A percentile compares a stretch with the other conserved stretches of the same genome.
Conservation (phyloP, 148 eudicot genomes). For the Silene latifolia region DNA sequence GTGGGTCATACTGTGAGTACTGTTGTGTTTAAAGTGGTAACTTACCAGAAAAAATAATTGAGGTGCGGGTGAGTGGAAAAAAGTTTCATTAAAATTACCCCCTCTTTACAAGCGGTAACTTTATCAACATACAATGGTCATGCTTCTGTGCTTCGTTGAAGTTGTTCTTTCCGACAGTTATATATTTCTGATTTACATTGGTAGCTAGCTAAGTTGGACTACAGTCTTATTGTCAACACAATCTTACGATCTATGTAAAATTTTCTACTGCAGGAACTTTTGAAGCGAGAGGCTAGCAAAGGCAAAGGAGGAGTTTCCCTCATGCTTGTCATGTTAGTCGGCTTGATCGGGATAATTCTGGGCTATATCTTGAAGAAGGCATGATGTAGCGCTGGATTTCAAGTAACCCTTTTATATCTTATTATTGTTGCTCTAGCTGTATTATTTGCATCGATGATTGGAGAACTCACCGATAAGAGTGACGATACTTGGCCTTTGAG, state of each 20-base stretch:
- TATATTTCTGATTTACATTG: background rate
- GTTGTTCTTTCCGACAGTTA: background rate
- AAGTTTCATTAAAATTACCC: no score
- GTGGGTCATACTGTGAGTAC: background rate
- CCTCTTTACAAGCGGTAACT: no score
- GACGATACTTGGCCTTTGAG: conserved; percentile 17
- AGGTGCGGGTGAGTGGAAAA: no score
- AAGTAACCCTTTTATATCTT: background rate
- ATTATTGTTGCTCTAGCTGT: conserved; percentile 17
- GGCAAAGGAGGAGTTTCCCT: conserved; percentile 52
- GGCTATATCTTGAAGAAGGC: conserved; percentile 62
- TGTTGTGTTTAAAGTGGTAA: background rate
- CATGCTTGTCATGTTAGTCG: conserved; percentile 48
- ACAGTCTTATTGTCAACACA: background rate
- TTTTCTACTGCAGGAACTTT: conserved; percentile 42
- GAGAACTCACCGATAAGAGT: conserved; percentile 1
- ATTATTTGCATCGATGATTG: conserved; percentile 17
- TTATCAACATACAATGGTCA: background rate
- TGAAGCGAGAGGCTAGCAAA: conserved; percentile 52
- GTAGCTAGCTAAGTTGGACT: background rate
- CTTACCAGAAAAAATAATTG: no score
- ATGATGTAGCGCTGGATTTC: conserved; percentile 15
- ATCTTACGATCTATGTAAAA: background rate
- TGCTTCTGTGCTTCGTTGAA: background rate
- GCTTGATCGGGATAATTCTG: conserved; percentile 52